phyloP scores from a whole-genome alignment of 2,329 filamentous ascomycete species.

The Neoscytalidium dimidiatum region DNA sequence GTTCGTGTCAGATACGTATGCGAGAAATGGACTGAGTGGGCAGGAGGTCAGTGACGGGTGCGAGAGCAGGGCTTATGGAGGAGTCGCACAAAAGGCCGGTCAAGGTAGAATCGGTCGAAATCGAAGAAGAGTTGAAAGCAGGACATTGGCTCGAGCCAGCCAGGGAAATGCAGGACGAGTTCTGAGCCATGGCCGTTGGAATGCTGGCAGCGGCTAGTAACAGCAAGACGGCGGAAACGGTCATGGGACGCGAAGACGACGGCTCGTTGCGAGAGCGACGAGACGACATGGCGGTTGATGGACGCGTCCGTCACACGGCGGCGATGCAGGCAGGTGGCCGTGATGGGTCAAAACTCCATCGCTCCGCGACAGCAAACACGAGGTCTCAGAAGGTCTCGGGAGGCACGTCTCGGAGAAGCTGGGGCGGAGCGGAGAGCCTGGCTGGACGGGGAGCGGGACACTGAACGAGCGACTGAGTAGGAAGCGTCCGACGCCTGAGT shows the following conservation, averaged over 20 bases:
- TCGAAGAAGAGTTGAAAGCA: slow-evolving; percentile 70
- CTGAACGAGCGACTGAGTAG: slow-evolving; percentile 14
- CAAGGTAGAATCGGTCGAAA: slow-evolving; percentile 64
- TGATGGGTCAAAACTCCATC: slow-evolving; percentile 10
- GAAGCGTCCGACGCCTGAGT: slow-evolving; percentile 15
- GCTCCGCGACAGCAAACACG: neutral
- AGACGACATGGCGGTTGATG: slow-evolving; percentile 1
- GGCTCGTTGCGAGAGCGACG: neutral
- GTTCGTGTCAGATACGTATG: slow-evolving; percentile 71
- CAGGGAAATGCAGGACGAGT: slow-evolving; percentile 64
- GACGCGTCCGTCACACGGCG: slow-evolving; percentile 9
- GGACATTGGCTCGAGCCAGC: slow-evolving; percentile 69
- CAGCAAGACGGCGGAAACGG: neutral
- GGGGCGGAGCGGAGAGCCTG: neutral
- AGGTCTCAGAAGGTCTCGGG: neutral
- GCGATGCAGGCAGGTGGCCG: slow-evolving; percentile 6
- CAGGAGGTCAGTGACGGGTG: slow-evolving; percentile 21
- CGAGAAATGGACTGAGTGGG: slow-evolving; percentile 73
- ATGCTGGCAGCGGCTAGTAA: neutral
- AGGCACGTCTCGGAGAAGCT: neutral
- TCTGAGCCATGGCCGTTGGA: slow-evolving; percentile 9
- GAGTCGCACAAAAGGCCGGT: slow-evolving; percentile 62
- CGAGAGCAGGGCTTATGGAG: neutral
- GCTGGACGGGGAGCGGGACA: neutral
- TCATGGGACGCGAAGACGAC: neutral